Conservation (phyloP, 176 grass and related monocot genomes). For the maize (Zea mays) region Zm-B73-REFERENCE-NAM-5.0 NC_050105.1:4172001-4172500, state of each 20-base stretch:
- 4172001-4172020: background rate
- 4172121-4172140: slow-evolving; percentile 12
- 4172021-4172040: slow-evolving; percentile 57
- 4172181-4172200: background rate
- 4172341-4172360: slow-evolving; percentile 35
- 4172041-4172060: slow-evolving; percentile 83
- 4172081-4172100: slow-evolving; percentile 76
- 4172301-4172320: slow-evolving; percentile 71
- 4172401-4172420: slow-evolving; percentile 96
- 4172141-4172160: slow-evolving; percentile 6
- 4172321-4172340: slow-evolving; percentile 1
- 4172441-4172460: slow-evolving; percentile 73
- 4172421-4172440: slow-evolving; percentile 75
- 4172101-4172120: slow-evolving; percentile 49
- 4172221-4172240: slow-evolving; percentile 97
- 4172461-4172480: slow-evolving; percentile 94
- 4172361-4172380: slow-evolving; percentile 16
- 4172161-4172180: background rate
- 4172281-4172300: slow-evolving; percentile 87
- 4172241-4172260: slow-evolving; percentile 93
- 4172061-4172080: slow-evolving; percentile 84
- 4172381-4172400: slow-evolving; percentile 23
- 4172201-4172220: slow-evolving; percentile 83
- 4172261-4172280: slow-evolving; percentile 95
- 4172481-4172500: slow-evolving; percentile 76